phyloP scores from a whole-genome alignment of 345 rosid genomes.

The Eucalyptus decipiens region DNA sequence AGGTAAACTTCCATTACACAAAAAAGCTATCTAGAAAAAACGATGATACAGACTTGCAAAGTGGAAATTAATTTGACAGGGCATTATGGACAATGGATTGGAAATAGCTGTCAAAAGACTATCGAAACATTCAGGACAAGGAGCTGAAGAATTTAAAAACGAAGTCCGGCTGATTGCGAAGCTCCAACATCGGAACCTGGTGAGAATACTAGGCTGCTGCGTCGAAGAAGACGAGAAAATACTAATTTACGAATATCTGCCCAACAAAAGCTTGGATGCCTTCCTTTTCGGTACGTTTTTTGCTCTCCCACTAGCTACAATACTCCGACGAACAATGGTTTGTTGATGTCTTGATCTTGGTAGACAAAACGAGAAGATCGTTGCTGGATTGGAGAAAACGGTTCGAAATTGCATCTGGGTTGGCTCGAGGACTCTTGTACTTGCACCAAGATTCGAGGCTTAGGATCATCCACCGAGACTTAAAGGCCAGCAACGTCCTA shows the following conservation, averaged over 20 bases:
- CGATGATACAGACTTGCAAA: background rate
- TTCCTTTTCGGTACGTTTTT: constrained; percentile 7
- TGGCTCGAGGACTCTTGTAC: constrained; percentile 58
- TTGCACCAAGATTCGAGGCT: constrained; percentile 67
- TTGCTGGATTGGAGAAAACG: constrained; percentile 44
- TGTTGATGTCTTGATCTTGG: background rate
- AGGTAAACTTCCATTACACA: background rate
- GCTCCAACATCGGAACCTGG: constrained; percentile 24
- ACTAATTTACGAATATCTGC: constrained; percentile 26
- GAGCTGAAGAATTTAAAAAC: constrained; percentile 17
- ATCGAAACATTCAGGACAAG: constrained; percentile 17
- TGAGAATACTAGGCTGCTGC: constrained; percentile 17
- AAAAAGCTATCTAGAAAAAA: background rate
- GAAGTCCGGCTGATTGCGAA: constrained; percentile 17
- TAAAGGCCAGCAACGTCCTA: constrained; percentile 56
- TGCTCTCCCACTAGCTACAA: background rate
- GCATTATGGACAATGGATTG: constrained; percentile 1
- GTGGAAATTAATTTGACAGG: background rate
- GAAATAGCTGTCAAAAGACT: constrained; percentile 27
- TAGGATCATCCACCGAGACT: constrained; percentile 67
- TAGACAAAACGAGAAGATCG: background rate
- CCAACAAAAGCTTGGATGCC: constrained; percentile 25
- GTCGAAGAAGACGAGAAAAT: constrained; percentile 13
- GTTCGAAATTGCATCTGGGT: constrained; percentile 33
- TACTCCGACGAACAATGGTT: too few relatives aligned